Percentiles rank a stretch among this genome's conserved stretches.
These are phyloP conservation scores for Kodamaea neixiangensis DNA, from an alignment of 805 yeast species.

Conservation along the genomic window DNA sequence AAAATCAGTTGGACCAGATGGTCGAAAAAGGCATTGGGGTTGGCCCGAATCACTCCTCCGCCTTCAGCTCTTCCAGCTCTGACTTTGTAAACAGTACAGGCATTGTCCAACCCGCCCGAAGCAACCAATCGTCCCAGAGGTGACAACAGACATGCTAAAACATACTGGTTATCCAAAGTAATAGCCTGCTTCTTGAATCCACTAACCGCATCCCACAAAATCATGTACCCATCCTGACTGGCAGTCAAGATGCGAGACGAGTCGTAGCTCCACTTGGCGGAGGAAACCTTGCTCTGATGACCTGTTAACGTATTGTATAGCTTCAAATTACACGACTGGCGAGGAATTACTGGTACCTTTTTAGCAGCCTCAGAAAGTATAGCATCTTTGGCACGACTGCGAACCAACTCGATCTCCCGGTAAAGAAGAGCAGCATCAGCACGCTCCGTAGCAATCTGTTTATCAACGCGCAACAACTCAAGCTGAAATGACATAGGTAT, in stretches of 20 bases:
- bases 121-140: constrained; percentile 70
- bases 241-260: constrained; percentile 65
- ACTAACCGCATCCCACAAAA: constrained; percentile 78
- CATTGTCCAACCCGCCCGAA: constrained; percentile 80
- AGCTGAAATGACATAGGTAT: neutral
- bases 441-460: constrained; percentile 31
- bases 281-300: constrained; percentile 73
- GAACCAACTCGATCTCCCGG: constrained; percentile 48
- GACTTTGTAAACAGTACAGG: constrained; percentile 65
- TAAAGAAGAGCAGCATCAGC: constrained; percentile 50
- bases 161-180: constrained; percentile 76
- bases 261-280: constrained; percentile 67
- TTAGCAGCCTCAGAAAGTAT: constrained; percentile 42
- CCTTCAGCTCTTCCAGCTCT: constrained; percentile 2
- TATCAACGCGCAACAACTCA: neutral
- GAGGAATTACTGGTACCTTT: constrained; percentile 34
- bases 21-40: constrained; percentile 9
- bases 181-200: constrained; percentile 73
- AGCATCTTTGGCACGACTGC: constrained; percentile 46
- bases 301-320: constrained; percentile 49
- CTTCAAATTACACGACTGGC: constrained; percentile 24
- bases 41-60: neutral
- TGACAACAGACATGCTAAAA: constrained; percentile 70
- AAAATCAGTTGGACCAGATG: constrained; percentile 51
- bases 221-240: constrained; percentile 83